Evolutionary conservation across 163 green algal species (phyloP), one percentile per base, ranked within the genome.

Genomic region (Chlorella variabilis): DNA sequence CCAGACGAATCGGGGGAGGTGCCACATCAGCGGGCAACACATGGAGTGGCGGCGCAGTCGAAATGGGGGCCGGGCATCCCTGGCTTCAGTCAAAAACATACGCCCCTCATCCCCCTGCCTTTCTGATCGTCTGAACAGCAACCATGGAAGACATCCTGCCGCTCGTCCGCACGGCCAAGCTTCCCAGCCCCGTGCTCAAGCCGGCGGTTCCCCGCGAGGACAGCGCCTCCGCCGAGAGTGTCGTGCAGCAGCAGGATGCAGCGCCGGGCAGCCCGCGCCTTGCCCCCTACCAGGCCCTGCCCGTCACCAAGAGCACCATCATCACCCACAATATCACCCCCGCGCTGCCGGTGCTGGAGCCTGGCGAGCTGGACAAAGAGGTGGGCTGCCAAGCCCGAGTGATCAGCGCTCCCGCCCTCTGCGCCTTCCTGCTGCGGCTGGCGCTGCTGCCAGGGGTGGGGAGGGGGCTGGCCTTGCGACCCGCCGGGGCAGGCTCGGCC

Each of bases 211-310:
- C 23, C 21, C 62, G 41, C 27, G 38, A 66, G 17, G 33, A 63
- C 7, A 51, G 61, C 21, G 65, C 38, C 6, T 41, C 33, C 36
- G 20, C 41, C 6, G 36, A 63, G n/a, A 7, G 65, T 54, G 38
- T 15, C n/a, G 29, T 17, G 51, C 18, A 66, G 41, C 36, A 54
- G 21, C 51, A 27, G 25, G 27, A 71, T 13, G 31, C 39, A 7
- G 38, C 39, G 41, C 51, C 27, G 27, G 18, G 34, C 17, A 36
- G 70, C 29, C 63, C 49, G 27, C 83, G 49, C 56, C n/a, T 94
- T 3, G 89, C 89, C 4, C 92, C 94, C 18, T 98, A 98, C 82
- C 94, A 98, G 82, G 94, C 94, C 0, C 83, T 96, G 51, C 92
- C 92, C 0, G 90, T 97, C 9, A 86, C 86, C 7, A 87, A 87